These are phyloP conservation scores for Clonostachys byssicola DNA, from an alignment of 2,329 filamentous ascomycete genomes.

Conservation along the genomic window DNA sequence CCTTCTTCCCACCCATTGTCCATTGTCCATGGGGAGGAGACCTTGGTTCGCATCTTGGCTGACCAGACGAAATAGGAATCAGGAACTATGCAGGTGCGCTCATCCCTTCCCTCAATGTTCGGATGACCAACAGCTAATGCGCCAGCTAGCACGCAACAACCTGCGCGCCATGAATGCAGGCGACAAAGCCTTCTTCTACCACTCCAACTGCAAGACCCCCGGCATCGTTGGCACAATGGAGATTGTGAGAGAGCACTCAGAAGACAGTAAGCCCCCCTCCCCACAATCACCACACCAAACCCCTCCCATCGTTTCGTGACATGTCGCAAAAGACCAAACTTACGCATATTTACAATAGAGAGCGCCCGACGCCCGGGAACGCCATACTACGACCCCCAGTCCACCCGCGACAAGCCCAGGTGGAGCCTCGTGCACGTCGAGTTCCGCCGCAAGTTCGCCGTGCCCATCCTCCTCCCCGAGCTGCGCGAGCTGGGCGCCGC, in stretches of 20 bases:
- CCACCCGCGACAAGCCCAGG: conserved; percentile 45
- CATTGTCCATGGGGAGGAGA: too few species aligned
- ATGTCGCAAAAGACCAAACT: background rate
- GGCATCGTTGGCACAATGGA: conserved; percentile 88
- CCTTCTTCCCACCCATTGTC: background rate
- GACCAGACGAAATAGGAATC: conserved; percentile 28
- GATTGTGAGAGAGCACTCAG: conserved; percentile 77
- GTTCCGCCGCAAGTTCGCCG: conserved; percentile 77
- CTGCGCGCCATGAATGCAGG: conserved; percentile 87
- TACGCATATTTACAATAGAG: conserved; percentile 10
- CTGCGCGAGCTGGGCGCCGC: conserved; percentile 60
- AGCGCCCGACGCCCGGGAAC: conserved; percentile 23
- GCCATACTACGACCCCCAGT: conserved; percentile 81
- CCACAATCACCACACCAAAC: conserved; percentile 12
- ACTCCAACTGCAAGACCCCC: conserved; percentile 87
- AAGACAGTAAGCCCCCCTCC: conserved; percentile 55
- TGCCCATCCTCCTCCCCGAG: conserved; percentile 66
- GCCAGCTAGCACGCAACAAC: conserved; percentile 68
- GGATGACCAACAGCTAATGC: background rate
- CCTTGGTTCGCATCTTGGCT: too few species aligned
- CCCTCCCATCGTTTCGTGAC: background rate
- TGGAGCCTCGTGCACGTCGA: conserved; percentile 90
- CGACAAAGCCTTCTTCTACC: conserved; percentile 95
- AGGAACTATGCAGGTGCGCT: conserved; percentile 39
- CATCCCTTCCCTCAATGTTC: background rate